Evolutionary conservation across 345 rosid species (phyloP), one percentile per base, ranked within the genome.

Genomic region (Xanthoceras sorbifolium): DNA sequence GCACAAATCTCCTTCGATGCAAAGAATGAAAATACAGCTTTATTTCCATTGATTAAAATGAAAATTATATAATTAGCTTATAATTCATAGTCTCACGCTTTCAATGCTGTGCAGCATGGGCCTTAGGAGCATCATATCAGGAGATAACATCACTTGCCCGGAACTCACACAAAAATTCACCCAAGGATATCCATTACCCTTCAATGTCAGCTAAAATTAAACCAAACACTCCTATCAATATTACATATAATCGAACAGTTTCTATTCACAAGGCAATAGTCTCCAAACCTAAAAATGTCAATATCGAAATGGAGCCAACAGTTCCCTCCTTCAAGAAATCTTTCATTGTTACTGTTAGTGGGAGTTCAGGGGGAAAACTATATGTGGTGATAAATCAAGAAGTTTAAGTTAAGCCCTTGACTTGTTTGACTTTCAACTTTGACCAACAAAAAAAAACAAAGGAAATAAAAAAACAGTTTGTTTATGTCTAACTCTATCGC

Each of bases 171-270:
- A 79, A 78, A 67, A 1, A 23, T 3, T 61, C 23, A 2, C 55
- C 77, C 40, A 75, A 74, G 67, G 80, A 85, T 79, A 62, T 83
- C 57, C 85, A 85, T 73, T 83, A 83, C 67, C 89, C 88, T 59
- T 80, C 88, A 38, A 76, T 86, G 80, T 0, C 83, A 1, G 80
- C 83, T 67, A 59, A 63, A 46, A 50, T 86, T 52, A 8, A 32
- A 28, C 2, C 46, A 9, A 31, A 76, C 0, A 65, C 68, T 28
- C 11, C 80, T 17, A 78, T 83, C 31, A 64, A 62, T 9, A 9
- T 83, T 64, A 66, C 63, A 20, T 88, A 80, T 68, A 29, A 32
- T 1, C 80, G 87, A 80, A 78, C 84, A 1, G 84, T 80, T 26
- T 79, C 85, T 1, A 66, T 54, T 38, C 81, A 87, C 77, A 80